Evolutionary conservation across 177 flowering plant genomes (phyloP).

Genomic region (Vitis hybrid): DNA sequence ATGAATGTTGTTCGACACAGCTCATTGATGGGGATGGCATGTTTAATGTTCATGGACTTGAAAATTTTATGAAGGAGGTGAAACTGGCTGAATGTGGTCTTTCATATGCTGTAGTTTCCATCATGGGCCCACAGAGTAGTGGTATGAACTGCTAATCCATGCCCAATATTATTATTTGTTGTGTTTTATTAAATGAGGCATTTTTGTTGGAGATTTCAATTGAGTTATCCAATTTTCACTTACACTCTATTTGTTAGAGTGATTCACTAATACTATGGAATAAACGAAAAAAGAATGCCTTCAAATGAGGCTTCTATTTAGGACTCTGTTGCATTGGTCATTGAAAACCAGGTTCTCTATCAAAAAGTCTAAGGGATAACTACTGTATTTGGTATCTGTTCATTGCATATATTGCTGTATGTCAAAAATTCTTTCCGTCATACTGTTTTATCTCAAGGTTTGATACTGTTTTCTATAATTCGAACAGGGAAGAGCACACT

Average conservation of each 20-base stretch:
- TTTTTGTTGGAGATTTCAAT: too few species aligned
- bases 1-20: conserved; percentile 58
- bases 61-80: conserved; percentile 55
- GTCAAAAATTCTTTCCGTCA: background rate
- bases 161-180: background rate
- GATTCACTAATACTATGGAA: too few species aligned
- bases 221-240: too few species aligned
- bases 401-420: background rate
- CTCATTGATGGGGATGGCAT: conserved; percentile 84
- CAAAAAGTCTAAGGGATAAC: too few species aligned
- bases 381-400: background rate
- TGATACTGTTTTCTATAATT: conserved; percentile 3
- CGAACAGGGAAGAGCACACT: conserved; percentile 92
- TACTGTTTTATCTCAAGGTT: background rate
- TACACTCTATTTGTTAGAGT: too few species aligned
- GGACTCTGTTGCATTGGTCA: too few species aligned
- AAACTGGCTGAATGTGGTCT: conserved; percentile 75
- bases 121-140: conserved; percentile 96
- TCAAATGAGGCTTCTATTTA: too few species aligned
- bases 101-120: conserved; percentile 87
- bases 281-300: too few species aligned
- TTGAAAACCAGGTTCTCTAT: too few species aligned
- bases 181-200: background rate
- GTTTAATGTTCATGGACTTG: conserved; percentile 68
- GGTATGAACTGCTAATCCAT: conserved; percentile 44